Base-by-base conservation (phyloP, 768 basidiomycete genomes). In the Baorangia bicolor region DNA sequence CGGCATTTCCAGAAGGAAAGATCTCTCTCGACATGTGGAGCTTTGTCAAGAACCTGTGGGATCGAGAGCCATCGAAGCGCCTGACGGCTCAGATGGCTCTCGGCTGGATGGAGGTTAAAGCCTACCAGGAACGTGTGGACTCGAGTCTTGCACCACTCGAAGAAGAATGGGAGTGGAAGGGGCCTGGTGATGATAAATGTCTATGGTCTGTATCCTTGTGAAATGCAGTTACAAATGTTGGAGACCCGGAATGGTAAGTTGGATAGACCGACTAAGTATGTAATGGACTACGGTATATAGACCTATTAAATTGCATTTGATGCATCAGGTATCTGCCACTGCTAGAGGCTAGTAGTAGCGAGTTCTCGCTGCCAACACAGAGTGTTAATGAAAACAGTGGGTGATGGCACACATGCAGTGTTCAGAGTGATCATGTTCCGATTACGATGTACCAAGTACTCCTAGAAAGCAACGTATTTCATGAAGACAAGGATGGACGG, bases 11-110 rank as follows among this genome's bases (percentile, higher is more conserved):
- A 1, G 25, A 23, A 18, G 57, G 49, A 6, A 55, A 54, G 14
- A 56, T 61, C 13, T 40, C 68, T 23, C 58, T 28, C 12, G 61
- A 65, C 34, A 64, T 74, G 60, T 66, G 72, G 71, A 55, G 58
- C 38, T 64, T 76, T 40, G 52, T 70, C 6, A 52, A 70, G 41
- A 64, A 55, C n/a, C 61, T 74, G 43, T 74, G 72, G 69, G 20
- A 23, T 39, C 20, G 3, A 2, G 16, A 37, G 8, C 57, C 65
- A n/a, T 28, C 1, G 20, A 4, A 58, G 23, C 73, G 73, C 13
- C 58, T 68, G 31, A 64, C 64, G 8, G 65, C 71, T 33, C 40
- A 43, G 43, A 46, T 27, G 53, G 65, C 61, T 5, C 45, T 69
- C 13, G 33, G 27, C 3, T 72, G 68, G 70, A 68, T 69, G 65